Evolutionary conservation across 768 basidiomycete species (phyloP), one percentile per base, ranked within the genome.

Genomic region (Rhizopogon vinicolor): DNA sequence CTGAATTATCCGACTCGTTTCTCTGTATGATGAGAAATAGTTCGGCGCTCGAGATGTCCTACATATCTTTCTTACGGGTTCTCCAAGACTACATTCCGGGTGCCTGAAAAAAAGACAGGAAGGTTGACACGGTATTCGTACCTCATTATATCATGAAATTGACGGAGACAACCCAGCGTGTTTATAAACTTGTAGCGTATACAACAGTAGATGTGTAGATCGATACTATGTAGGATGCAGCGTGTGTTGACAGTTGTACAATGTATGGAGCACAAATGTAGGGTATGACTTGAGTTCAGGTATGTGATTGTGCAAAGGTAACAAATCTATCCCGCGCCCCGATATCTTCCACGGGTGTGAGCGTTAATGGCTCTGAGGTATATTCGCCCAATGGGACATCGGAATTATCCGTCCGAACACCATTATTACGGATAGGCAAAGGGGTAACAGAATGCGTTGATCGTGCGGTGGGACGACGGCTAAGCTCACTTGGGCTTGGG

Each of bases 341-440:
- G 31, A 7, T 42, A 3, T 58, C 54, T 56, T 58, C 57, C 42
- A 31, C 33, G 14, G 57, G 55, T 7, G 41, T 51, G 18, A 44
- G 39, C 16, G 54, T 45, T 25, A 58, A 37, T 22, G 54, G 57
- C 54, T 55, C 44, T 25, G 53, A 41, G n/a, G 54, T 58, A 37
- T 50, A 51, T 37, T 39, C 40, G 8, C 55, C 54, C 5, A 19
- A 40, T 18, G 50, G 54, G 3, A 7, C 31, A 28, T 19, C 25
- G 18, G 48, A 16, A 18, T 31, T 56, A 40, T 56, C 35, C 7
- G 42, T 56, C 19, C 35, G 41, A 42, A 14, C 7, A 7, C 46
- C 54, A 12, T 44, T 14, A 41, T 56, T 25, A 37, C 12, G 19
- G 22, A 51, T 7, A 19, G 28, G 41, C 29, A 48, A 51, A 13